Evolutionary conservation across 495 filamentous ascomycete species (phyloP), one percentile per base, ranked within the genome.

Genomic region (Pseudotulostoma volvatum): DNA sequence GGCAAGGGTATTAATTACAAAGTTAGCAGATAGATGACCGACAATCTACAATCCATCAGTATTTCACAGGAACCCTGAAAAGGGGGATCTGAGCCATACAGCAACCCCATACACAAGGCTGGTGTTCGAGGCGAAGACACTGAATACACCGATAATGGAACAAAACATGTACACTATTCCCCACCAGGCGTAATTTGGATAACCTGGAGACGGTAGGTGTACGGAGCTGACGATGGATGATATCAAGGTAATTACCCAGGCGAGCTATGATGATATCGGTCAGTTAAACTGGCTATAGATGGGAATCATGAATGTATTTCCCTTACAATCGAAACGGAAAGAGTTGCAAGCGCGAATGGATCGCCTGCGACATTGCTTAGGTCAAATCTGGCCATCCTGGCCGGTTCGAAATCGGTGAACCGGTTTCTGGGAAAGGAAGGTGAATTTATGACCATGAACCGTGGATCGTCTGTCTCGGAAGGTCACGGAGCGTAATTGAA

Each of bases 181-280:
- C 77, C 87, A 96, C 86, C 90, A 99, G 11, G 77, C 76, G 52
- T 79, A 93, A 43, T 82, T 81, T 28, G 23, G 23, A 28, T n/a
- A n/a, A n/a, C n/a, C n/a, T 8, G 87, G 85, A 50, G 84, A 93
- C 0, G 49, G 40, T 4, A 48, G 44, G 34, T 54, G 54, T 37
- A 77, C 56, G 44, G 80, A 76, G 18, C 79, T 74, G 42, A 96
- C 76, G 48, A 92, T 76, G 37, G 84, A 86, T 31, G 74, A 70
- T 47, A 96, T 67, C 55, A 96, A 87, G 9, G 83, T 74, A 48
- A 96, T 93, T 40, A 96, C 56, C 90, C 90, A 99, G 36, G 85
- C 87, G 38, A 92, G 73, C 87, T 95, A 56, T 52, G 23, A 17
- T 41, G 19, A 36, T 31, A 30, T 31, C 9, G 18, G 31, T 38